These are phyloP conservation scores for Tilletia caries DNA, from an alignment of 1,284 basidiomycete species.

Conservation along the genomic window DNA sequence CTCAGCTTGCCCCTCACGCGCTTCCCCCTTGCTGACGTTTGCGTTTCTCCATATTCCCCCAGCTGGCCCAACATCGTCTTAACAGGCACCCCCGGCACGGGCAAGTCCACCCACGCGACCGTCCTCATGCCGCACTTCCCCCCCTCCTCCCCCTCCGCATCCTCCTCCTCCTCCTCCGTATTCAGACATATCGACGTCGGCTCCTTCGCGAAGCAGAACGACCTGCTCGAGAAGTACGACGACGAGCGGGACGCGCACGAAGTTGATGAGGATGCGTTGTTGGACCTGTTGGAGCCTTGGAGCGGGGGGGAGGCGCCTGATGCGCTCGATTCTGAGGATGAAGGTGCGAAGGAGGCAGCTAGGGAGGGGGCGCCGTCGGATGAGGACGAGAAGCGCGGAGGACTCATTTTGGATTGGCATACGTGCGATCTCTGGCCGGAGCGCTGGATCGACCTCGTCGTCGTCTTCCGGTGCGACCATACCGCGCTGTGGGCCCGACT, in stretches of 20 bases:
- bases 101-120: conserved; percentile 82
- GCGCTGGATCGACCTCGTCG: conserved; percentile 93
- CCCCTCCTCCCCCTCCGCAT: neutral
- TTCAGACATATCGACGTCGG: conserved; percentile 77
- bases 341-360: conserved; percentile 15
- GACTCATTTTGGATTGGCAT: conserved; percentile 94
- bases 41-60: conserved; percentile 5
- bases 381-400: conserved; percentile 54
- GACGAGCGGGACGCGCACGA: conserved; percentile 91
- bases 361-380: conserved; percentile 19
- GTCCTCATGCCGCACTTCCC: conserved; percentile 24
- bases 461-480: conserved; percentile 88
- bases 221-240: conserved; percentile 79
- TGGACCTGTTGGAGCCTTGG: conserved; percentile 44
- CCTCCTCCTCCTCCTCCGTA: conserved; percentile 18
- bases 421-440: conserved; percentile 92
- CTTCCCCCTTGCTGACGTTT: neutral
- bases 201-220: conserved; percentile 76
- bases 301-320: conserved; percentile 44
- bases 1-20: neutral
- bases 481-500: conserved; percentile 82
- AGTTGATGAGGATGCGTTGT: conserved; percentile 76
- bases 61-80: conserved; percentile 77
- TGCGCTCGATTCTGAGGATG: conserved; percentile 30
- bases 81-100: conserved; percentile 79